Conservation (phyloP, 2,329 filamentous ascomycete genomes). For the Pseudogymnoascus sp. region DNA sequence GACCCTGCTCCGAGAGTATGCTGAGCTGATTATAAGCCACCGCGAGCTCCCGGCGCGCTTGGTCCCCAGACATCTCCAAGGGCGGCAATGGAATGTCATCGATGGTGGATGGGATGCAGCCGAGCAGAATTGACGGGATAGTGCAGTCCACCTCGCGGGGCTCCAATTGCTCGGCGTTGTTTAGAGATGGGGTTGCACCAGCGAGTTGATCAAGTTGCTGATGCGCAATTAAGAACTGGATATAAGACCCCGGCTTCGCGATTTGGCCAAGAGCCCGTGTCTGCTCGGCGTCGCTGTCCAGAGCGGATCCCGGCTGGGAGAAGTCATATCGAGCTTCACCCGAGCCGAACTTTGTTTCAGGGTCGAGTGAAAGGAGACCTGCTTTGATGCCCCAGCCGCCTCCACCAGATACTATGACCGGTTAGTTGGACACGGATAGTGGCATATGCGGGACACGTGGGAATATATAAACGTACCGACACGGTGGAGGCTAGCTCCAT, state of each 20-base stretch:
- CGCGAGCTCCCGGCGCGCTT: background rate
- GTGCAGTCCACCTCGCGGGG: slow-evolving; percentile 9
- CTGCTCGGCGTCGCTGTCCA: slow-evolving; percentile 22
- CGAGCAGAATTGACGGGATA: slow-evolving; percentile 25
- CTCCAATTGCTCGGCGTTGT: background rate
- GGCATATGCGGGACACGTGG: background rate
- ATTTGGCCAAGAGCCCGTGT: slow-evolving; percentile 43
- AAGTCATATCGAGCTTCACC: slow-evolving; percentile 45
- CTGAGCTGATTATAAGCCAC: slow-evolving; percentile 13
- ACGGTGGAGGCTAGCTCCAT: slow-evolving; percentile 17
- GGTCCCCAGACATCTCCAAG: background rate
- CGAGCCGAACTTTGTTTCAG: slow-evolving; percentile 49
- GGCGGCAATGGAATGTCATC: slow-evolving; percentile 21
- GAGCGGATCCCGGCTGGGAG: slow-evolving; percentile 17
- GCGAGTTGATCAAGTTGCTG: slow-evolving; percentile 13
- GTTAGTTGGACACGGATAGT: slow-evolving; percentile 12
- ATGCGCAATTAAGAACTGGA: slow-evolving; percentile 57
- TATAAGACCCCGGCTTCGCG: slow-evolving; percentile 53
- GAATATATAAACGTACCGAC: slow-evolving; percentile 23
- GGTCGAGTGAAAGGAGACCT: slow-evolving; percentile 71
- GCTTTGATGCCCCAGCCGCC: slow-evolving; percentile 80
- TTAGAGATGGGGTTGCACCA: slow-evolving; percentile 10
- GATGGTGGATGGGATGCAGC: slow-evolving; percentile 24
- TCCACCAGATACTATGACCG: slow-evolving; percentile 62
- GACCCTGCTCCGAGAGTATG: slow-evolving; percentile 11